Conservation (phyloP, 768 basidiomycete species). For the Lentinula aciculospora region DNA sequence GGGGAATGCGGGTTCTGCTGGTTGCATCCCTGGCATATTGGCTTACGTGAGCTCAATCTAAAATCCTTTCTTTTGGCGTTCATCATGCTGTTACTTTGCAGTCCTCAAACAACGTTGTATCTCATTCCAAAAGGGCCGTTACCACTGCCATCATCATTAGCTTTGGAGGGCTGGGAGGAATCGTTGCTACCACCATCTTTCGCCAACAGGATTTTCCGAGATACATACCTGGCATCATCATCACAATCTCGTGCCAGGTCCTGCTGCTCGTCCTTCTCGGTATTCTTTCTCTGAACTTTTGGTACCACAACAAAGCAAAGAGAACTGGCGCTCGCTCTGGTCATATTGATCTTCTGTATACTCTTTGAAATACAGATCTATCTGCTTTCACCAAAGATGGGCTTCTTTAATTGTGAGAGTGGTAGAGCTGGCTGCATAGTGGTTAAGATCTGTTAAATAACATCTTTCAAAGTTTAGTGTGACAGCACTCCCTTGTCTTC, state of each 20-base stretch:
- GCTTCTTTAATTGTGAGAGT: too few species aligned
- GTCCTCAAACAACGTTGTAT: conserved; percentile 45
- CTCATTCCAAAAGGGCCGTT: conserved; percentile 44
- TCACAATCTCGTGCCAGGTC: conserved; percentile 39
- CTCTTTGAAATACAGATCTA: background rate
- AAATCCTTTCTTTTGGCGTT: background rate
- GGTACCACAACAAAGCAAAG: conserved; percentile 2
- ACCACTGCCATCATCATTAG: conserved; percentile 40
- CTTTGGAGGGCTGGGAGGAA: conserved; percentile 44
- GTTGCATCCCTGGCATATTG: conserved; percentile 41
- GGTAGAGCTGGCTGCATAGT: too few species aligned
- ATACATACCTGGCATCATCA: conserved; percentile 42
- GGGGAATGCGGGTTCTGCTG: conserved; percentile 37
- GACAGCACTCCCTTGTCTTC: too few species aligned
- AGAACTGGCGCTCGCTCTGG: background rate
- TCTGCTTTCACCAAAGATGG: too few species aligned
- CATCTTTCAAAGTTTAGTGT: too few species aligned
- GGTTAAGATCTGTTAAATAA: too few species aligned
- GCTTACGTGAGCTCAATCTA: conserved; percentile 35
- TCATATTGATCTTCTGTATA: background rate
- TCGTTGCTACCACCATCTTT: conserved; percentile 42
- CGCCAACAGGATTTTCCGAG: conserved; percentile 38
- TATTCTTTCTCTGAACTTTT: conserved; percentile 31
- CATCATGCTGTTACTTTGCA: conserved; percentile 11
- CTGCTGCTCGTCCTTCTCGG: conserved; percentile 34